Percentiles rank a stretch among this genome's conserved stretches.
Evolutionary conservation across 2,329 filamentous ascomycete genomes (phyloP).

Genomic region (Fusarium sp.): DNA sequence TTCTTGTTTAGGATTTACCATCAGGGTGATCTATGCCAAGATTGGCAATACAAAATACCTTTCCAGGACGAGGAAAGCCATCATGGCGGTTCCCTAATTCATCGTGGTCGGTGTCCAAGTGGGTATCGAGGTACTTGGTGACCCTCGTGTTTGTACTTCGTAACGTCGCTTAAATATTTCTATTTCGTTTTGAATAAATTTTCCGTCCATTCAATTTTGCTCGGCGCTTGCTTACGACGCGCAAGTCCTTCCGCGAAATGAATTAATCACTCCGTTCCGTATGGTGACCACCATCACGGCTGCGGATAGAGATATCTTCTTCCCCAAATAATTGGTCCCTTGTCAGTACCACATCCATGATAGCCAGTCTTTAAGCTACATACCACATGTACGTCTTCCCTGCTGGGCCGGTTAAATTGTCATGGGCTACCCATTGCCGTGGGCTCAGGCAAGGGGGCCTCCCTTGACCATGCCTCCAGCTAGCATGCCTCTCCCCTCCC

Average conservation of each 20-base stretch:
- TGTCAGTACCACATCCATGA: conserved; percentile 40
- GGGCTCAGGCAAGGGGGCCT: conserved; percentile 47
- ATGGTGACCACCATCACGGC: background rate
- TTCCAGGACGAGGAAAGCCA: conserved; percentile 13
- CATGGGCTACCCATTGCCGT: conserved; percentile 42
- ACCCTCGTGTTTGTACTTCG: conserved; percentile 33
- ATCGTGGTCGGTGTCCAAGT: conserved; percentile 28
- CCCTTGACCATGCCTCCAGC: conserved; percentile 31
- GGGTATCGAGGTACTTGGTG: conserved; percentile 26
- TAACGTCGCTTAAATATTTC: conserved; percentile 39
- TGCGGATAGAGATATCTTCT: background rate
- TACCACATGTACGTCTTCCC: conserved; percentile 33
- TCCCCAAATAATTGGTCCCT: conserved; percentile 28
- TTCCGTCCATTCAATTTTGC: conserved; percentile 10
- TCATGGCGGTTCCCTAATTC: conserved; percentile 22
- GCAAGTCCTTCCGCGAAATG: background rate
- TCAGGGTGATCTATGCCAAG: conserved; percentile 8
- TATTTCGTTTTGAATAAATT: conserved; percentile 25
- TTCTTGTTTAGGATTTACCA: background rate
- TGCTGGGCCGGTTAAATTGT: conserved; percentile 39
- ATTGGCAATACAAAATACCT: conserved; percentile 1
- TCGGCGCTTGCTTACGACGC: background rate
- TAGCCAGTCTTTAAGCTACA: conserved; percentile 23
- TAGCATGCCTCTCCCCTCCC: conserved; percentile 17
- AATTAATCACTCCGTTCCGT: background rate